Base-by-base conservation (phyloP, 2,329 filamentous ascomycete genomes). In the Aureobasidium melanogenum region DNA sequence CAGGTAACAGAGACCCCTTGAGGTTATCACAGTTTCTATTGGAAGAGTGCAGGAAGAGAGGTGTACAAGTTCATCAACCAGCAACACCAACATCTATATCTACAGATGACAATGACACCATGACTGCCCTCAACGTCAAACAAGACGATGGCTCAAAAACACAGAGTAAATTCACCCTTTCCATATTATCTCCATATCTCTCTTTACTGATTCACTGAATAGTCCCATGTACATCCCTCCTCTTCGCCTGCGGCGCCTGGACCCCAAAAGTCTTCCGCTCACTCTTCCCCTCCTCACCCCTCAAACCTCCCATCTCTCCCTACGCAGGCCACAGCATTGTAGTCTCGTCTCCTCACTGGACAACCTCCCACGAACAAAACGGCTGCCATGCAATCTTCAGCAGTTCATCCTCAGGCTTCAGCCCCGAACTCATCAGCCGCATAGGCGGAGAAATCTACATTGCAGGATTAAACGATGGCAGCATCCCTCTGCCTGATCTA, bases 311-410 rank as follows among this genome's bases (percentile, higher is more conserved):
- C 0, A 76, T 91, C 44, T 75, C 77, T 3, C 79, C 83, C 19
- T 75, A 91, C 5, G 87, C 87, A 0, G 89, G 89, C 0, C 85
- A 92, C 72, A 90, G 87, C 19, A 73, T 93, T 9, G 81, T 91
- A 2, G 73, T 92, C 5, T 81, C 77, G 62, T 84, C 83, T 6
- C 83, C 86, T 1, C 76, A 79, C 52, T 83, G 79, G 79, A 72
- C 76, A 63, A 63, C 69, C 5, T 70, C 75, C 43, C 71, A 79
- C n/a, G 77, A 80, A 57, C 68, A 67, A 1, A 66, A 74, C 34
- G 75, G 77, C 2, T 88, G 84, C 69, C 85, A 91, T 70, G 85
- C 88, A 1, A 73, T 93, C 2, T 92, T 89, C 68, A 84, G 84
- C 2, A 82, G 81, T 3, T 79, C 84, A 61, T 75, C 75, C 1